Base-by-base conservation (phyloP, 345 rosid genomes). In the Gossypium longicalyx region DNA sequence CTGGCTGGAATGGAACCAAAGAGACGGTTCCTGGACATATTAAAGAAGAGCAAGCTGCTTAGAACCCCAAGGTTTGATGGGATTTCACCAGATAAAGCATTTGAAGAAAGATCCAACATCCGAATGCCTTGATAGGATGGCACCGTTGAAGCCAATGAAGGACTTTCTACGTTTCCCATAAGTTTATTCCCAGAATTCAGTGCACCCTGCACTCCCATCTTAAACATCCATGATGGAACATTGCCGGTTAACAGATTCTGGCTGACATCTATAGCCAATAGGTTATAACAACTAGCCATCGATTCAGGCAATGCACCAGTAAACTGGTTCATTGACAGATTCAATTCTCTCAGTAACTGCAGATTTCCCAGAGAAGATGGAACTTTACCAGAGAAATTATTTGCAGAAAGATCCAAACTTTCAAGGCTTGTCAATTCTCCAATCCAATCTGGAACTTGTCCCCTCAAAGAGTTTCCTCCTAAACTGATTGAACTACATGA, bases 371-470 rank as follows among this genome's bases (percentile, higher is more conserved):
- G 72, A 22, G 91, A 84, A 63, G 3, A 53, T 1, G 98, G 93
- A 56, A 86, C 77, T 61, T 64, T 65, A 34, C 89, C 93, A 20
- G 92, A 84, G 60, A 92, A 87, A 54, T 76, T 75, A 77, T 94
- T 94, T 43, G 79, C 77, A 2, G 98, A 94, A 82, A 94, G 93
- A 89, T 92, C 97, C 70, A 94, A 76, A 77, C 79, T 89, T 63
- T 88, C 90, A 0, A 93, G 91, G 70, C 70, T 79, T 60, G 62
- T 70, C 77, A 95, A 44, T 23, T 89, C 87, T 12, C 96, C 94
- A 75, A 95, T 83, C 98, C 97, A 94, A 59, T 69, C 76, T 8
- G 97, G 97, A 77, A 93, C 72, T 34, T 80, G 83, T 43, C 97
- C 96, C 9, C 79, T 8, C 2, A 94, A 83, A 4, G 81, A 82